Evolutionary conservation across 2,329 filamentous ascomycete species (phyloP).

Genomic region (Diaporthe amygdali): DNA sequence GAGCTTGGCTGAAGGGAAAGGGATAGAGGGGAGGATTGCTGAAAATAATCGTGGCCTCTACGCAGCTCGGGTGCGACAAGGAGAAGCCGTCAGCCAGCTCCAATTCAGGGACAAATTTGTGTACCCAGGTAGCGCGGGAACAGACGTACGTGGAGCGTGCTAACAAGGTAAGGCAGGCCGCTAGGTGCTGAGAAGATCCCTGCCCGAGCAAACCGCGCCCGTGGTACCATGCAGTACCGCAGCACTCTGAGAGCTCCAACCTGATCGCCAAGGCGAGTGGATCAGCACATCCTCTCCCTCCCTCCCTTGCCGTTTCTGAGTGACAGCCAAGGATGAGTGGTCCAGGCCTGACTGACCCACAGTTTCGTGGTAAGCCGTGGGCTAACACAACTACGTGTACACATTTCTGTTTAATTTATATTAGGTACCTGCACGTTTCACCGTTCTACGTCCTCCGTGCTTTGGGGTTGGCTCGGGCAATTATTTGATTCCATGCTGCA

Average conservation of each 20-base stretch:
- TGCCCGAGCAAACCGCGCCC: background rate
- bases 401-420: background rate
- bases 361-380: background rate
- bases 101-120: constrained; percentile 5
- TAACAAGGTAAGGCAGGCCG: background rate
- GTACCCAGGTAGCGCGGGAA: background rate
- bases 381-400: background rate
- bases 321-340: constrained; percentile 1
- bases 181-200: background rate
- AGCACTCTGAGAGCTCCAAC: background rate
- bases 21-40: constrained; percentile 13
- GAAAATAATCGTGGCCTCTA: constrained; percentile 25
- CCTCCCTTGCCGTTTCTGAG: constrained; percentile 9
- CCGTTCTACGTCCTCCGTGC: background rate
- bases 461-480: background rate
- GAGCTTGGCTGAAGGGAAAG: constrained; percentile 20
- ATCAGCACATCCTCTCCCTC: background rate
- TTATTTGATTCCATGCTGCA: background rate
- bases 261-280: constrained; percentile 19
- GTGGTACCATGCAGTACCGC: background rate
- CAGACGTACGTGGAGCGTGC: background rate
- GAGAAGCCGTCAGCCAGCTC: background rate
- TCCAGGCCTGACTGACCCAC: background rate
- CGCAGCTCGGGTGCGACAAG: constrained; percentile 16
- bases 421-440: background rate